Conservation (phyloP, 2,329 filamentous ascomycete genomes). For the Orbilia javanica region DNA sequence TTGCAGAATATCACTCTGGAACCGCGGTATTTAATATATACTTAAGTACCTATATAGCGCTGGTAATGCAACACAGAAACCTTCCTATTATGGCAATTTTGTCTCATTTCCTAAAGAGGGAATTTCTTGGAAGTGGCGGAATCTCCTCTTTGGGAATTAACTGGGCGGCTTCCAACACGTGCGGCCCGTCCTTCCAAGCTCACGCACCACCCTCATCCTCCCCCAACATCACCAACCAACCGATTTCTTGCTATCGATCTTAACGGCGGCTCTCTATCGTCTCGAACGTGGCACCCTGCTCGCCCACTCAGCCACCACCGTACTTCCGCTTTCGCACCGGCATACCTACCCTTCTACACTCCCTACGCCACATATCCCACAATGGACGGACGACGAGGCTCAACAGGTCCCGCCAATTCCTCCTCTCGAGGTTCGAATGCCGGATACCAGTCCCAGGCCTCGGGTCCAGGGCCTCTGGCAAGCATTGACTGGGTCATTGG, state of each 20-base stretch:
- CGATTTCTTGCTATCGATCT: conserved; percentile 6
- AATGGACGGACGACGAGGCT: conserved; percentile 60
- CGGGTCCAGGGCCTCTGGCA: conserved; percentile 56
- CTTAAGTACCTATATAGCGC: no score
- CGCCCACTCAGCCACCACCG: background rate
- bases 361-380: conserved; percentile 5
- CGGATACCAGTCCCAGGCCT: conserved; percentile 44
- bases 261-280: background rate
- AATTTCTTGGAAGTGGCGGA: background rate
- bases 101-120: background rate
- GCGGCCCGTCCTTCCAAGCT: background rate
- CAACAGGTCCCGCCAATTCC: conserved; percentile 57
- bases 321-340: background rate
- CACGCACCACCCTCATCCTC: background rate
- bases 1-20: no score
- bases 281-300: background rate
- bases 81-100: background rate
- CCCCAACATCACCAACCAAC: conserved; percentile 1
- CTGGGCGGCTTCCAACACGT: conserved; percentile 16
- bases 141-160: background rate
- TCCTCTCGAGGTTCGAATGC: conserved; percentile 51
- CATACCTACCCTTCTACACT: conserved; percentile 14
- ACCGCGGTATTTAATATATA: no score
- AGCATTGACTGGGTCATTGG: conserved; percentile 61
- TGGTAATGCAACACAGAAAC: no score